Evolutionary conservation across 169 alveolate genomes (phyloP).

Genomic region (Toxoplasma gondii): DNA sequence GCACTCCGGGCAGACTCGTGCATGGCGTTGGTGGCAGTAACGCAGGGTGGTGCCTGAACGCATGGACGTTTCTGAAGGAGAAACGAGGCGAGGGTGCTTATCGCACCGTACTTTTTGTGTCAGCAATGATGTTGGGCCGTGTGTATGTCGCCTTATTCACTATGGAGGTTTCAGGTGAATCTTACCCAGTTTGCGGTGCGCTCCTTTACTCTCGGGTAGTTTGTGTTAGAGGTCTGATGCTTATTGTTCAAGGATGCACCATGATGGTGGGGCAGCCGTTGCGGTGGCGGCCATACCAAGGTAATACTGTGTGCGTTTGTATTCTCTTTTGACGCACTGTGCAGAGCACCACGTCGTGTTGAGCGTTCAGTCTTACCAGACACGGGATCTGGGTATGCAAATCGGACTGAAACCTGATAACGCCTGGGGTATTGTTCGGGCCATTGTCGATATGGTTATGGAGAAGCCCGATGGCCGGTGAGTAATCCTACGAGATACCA

Average conservation of each 20-base stretch:
- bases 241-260: not conserved
- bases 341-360: constrained; percentile 80
- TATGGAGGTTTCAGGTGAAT: too few relatives aligned
- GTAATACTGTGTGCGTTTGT: not conserved
- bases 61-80: not conserved
- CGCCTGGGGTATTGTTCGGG: constrained; percentile 90
- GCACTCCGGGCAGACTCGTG: not conserved
- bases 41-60: too few relatives aligned
- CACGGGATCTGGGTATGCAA: constrained; percentile 88
- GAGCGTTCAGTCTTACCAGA: constrained; percentile 87
- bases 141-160: not conserved
- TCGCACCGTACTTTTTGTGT: too few relatives aligned
- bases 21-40: not conserved
- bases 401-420: constrained; percentile 89
- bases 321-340: not conserved
- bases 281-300: not conserved
- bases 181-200: too few relatives aligned
- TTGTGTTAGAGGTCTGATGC: too few relatives aligned
- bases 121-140: not conserved
- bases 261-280: too few relatives aligned
- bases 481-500: constrained; percentile 37
- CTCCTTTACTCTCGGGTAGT: too few relatives aligned
- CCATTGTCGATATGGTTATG: constrained; percentile 80
- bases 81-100: not conserved
- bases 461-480: constrained; percentile 89